These are phyloP conservation scores for Tetratostichococcus sp. DNA, from an alignment of 139 green algal species.

Conservation along the genomic window DNA sequence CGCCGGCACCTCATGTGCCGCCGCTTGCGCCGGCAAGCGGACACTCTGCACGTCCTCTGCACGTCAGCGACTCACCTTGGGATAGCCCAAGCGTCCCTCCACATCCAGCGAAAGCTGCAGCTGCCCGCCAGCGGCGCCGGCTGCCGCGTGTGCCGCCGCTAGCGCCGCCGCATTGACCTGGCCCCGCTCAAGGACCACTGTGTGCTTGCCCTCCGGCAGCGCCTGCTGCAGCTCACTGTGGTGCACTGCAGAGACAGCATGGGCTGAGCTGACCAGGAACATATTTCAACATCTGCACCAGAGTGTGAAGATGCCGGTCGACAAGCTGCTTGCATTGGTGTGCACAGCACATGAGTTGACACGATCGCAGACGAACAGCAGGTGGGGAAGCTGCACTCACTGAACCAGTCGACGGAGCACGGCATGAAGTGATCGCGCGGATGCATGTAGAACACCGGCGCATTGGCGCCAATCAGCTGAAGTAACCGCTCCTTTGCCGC, in stretches of 20 bases:
- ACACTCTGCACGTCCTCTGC: too few relatives aligned
- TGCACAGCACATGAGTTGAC: too few relatives aligned
- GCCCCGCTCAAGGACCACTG: conserved; percentile 19
- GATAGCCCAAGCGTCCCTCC: conserved; percentile 7
- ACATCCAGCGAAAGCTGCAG: conserved; percentile 24
- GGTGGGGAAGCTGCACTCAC: too few relatives aligned
- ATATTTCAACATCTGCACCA: too few relatives aligned
- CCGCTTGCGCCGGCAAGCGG: neutral
- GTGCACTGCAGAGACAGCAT: conserved; percentile 1
- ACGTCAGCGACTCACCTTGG: too few relatives aligned
- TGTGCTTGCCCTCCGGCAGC: neutral
- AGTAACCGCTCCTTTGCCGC: neutral
- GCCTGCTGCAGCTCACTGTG: conserved; percentile 13
- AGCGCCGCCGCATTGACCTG: neutral
- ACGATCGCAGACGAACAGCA: too few relatives aligned
- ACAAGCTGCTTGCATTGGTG: neutral
- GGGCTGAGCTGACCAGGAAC: too few relatives aligned
- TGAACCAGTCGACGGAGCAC: conserved; percentile 34
- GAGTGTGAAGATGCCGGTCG: too few relatives aligned
- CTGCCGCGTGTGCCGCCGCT: conserved; percentile 2
- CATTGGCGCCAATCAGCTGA: neutral
- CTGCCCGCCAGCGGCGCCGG: neutral
- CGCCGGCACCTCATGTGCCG: neutral
- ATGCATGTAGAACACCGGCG: conserved; percentile 8
- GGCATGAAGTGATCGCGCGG: conserved; percentile 30